Conservation (phyloP, 2,329 filamentous ascomycete species). For the Sporothrix humicola region DNA sequence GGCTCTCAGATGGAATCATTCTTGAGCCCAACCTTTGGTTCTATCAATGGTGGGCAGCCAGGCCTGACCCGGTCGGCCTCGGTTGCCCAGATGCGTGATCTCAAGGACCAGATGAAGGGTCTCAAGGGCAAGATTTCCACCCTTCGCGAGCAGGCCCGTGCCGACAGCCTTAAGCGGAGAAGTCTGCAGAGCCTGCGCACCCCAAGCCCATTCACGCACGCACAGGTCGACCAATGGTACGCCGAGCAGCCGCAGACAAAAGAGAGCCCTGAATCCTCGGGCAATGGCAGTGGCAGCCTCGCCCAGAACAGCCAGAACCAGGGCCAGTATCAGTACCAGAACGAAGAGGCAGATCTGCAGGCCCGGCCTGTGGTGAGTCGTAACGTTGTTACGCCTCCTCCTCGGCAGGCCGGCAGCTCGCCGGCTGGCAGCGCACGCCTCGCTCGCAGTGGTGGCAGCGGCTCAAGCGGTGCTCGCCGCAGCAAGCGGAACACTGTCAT, state of each 20-base stretch:
- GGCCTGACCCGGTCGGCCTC: constrained; percentile 70
- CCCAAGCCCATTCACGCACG: constrained; percentile 78
- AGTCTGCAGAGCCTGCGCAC: constrained; percentile 78
- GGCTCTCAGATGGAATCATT: constrained; percentile 47
- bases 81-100: constrained; percentile 71
- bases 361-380: constrained; percentile 38
- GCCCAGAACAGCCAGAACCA: constrained; percentile 42
- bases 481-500: background rate
- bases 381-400: constrained; percentile 25
- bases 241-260: constrained; percentile 42
- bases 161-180: constrained; percentile 76
- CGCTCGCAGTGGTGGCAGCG: constrained; percentile 28
- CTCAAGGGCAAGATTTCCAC: constrained; percentile 84
- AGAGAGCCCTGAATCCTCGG: constrained; percentile 33
- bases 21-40: constrained; percentile 54
- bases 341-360: constrained; percentile 43
- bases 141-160: constrained; percentile 76
- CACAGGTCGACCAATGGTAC: constrained; percentile 62
- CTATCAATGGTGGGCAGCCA: constrained; percentile 46
- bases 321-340: constrained; percentile 38
- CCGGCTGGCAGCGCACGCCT: constrained; percentile 6
- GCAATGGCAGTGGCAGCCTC: constrained; percentile 28
- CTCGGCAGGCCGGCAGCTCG: background rate
- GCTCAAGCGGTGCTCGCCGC: constrained; percentile 20
- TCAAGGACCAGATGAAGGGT: constrained; percentile 85